These are phyloP conservation scores for Penicillium sclerotigenum DNA, from an alignment of 2,329 filamentous ascomycete species.

Conservation along the genomic window DNA sequence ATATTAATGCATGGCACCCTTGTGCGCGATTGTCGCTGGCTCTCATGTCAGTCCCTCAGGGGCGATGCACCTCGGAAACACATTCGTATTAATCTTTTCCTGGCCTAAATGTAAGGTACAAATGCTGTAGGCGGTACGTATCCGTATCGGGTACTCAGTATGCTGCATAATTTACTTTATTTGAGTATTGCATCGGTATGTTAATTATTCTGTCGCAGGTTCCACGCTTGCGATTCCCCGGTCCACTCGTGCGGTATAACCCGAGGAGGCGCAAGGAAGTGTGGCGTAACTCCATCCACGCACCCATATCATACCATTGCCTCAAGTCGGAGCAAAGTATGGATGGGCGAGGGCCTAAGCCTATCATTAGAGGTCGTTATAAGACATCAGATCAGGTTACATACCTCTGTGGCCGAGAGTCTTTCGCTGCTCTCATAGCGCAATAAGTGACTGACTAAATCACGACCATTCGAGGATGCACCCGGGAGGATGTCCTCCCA, in stretches of 20 bases:
- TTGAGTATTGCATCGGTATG: not conserved
- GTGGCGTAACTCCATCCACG: conserved; percentile 6
- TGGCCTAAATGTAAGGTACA: not conserved
- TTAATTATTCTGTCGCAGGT: conserved; percentile 2
- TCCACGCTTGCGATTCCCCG: not conserved
- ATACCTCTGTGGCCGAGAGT: conserved; percentile 63
- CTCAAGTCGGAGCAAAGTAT: conserved; percentile 32
- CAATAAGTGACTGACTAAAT: conserved; percentile 67
- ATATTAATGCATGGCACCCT: not conserved
- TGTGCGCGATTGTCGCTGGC: not conserved
- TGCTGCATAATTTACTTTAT: not conserved
- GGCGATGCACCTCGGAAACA: not conserved
- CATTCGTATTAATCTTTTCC: not conserved
- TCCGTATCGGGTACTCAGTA: not conserved
- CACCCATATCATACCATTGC: not conserved
- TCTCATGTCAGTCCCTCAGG: not conserved
- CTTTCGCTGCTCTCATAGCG: conserved; percentile 68
- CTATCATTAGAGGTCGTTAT: conserved; percentile 16
- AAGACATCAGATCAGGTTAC: conserved; percentile 4
- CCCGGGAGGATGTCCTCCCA: conserved; percentile 71
- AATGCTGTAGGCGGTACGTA: not conserved
- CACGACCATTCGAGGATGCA: conserved; percentile 56
- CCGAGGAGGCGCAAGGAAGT: not conserved
- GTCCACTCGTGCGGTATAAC: conserved; percentile 5
- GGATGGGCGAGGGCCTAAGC: conserved; percentile 39